Evolutionary conservation across 2,329 filamentous ascomycete genomes (phyloP).

Genomic region (Ophiostoma sp.): DNA sequence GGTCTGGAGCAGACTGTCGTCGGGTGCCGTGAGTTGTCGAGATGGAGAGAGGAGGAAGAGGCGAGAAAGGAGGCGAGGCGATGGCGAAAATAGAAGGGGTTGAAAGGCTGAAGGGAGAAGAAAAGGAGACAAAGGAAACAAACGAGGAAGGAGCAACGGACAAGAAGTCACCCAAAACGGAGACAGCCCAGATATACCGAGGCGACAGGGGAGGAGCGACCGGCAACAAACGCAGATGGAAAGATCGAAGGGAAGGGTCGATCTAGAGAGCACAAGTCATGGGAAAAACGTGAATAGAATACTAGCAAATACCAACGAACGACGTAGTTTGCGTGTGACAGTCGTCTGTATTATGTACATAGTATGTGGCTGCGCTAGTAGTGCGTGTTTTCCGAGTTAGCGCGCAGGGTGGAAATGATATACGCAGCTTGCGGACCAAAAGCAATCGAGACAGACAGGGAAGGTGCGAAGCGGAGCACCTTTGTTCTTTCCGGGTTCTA

Average conservation of each 20-base stretch:
- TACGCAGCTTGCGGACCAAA: neutral
- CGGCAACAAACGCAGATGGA: constrained; percentile 3
- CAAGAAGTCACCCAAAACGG: constrained; percentile 3
- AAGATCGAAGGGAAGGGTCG: neutral
- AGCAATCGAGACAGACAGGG: constrained; percentile 12
- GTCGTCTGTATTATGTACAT: neutral
- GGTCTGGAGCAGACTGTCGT: neutral
- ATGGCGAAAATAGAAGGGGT: neutral
- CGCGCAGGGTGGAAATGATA: constrained; percentile 16
- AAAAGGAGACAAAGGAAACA: constrained; percentile 1
- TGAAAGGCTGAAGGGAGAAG: neutral
- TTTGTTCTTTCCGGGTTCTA: constrained; percentile 3
- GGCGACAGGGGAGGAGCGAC: constrained; percentile 4
- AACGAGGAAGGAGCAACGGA: constrained; percentile 6
- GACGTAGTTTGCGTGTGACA: constrained; percentile 9
- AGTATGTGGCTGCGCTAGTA: constrained; percentile 4
- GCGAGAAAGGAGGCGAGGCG: neutral
- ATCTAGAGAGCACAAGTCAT: neutral
- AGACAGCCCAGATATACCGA: neutral
- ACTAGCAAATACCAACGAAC: neutral
- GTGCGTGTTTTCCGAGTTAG: constrained; percentile 13
- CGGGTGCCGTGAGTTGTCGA: neutral
- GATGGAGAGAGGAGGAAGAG: neutral
- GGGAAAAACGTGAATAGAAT: neutral
- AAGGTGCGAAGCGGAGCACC: constrained; percentile 11